Evolutionary conservation across 2,329 filamentous ascomycete genomes (phyloP), one percentile per base, ranked within the genome.

Genomic region (Emergomyces africanus): DNA sequence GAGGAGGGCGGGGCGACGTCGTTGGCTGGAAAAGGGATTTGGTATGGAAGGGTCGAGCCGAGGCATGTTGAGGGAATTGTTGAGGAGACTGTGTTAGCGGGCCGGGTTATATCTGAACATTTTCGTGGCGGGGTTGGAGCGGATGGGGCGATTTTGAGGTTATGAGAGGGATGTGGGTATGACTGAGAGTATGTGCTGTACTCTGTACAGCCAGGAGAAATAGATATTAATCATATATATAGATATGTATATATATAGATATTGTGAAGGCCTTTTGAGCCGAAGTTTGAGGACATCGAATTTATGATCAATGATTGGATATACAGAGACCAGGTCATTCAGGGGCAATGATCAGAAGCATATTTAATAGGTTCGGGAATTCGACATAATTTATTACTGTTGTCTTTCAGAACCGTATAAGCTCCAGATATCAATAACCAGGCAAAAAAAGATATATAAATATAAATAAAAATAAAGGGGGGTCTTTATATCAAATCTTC

Each of bases 11-110:
- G 49, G 35, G 62, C 61, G 20, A 62, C 62, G 25, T 69, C 72
- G 53, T 66, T 75, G 64, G 72, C 73, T 10, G 73, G 73, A 5
- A 75, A 70, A 61, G 73, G 73, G 0, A 92, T 96, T 65, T 96
- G 91, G 91, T 82, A 96, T 62, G 91, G 89, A 20, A 79, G 91
- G 51, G 83, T 96, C 37, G 78, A 80, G 70, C 91, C 91, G 0
- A 86, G 89, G 74, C 89, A 96, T 72, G 92, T 90, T 64, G 89
- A 95, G 77, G 94, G 92, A 50, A 81, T 97, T 63, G 84, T 97
- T 28, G 81, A 85, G 66, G 95, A 89, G 71, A 97, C 92, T 0
- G 80, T 97, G 1, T 71, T 96, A 64, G 85, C 90, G 70, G 92
- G 92, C 5, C 95, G 90, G 75, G 84, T 96, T 23, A 83, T 96